Evolutionary conservation across 2,329 filamentous ascomycete genomes (phyloP).

Genomic region (Penicillium psychrosexuale): DNA sequence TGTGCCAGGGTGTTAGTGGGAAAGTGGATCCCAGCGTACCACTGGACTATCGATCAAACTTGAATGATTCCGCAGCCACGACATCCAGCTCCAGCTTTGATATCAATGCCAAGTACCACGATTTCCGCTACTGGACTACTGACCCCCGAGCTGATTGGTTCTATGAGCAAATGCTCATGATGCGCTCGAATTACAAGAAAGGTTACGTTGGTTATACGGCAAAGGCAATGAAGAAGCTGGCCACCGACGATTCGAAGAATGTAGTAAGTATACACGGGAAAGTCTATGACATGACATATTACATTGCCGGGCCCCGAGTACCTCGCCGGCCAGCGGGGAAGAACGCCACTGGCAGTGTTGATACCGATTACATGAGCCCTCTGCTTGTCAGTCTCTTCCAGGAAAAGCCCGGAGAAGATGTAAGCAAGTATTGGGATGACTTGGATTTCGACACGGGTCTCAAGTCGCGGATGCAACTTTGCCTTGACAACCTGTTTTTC

Average conservation of each 20-base stretch:
- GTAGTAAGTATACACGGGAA: constrained; percentile 75
- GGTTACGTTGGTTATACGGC: constrained; percentile 81
- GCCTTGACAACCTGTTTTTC: constrained; percentile 92
- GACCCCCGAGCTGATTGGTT: constrained; percentile 90
- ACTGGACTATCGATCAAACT: constrained; percentile 71
- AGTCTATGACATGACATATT: constrained; percentile 87
- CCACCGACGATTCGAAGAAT: constrained; percentile 55
- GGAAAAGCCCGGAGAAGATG: constrained; percentile 69
- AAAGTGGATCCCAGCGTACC: constrained; percentile 68
- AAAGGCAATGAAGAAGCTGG: constrained; percentile 70
- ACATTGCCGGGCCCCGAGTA: constrained; percentile 70
- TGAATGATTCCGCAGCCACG: constrained; percentile 68
- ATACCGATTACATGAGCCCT: constrained; percentile 77
- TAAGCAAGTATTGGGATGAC: constrained; percentile 77
- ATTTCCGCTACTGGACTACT: constrained; percentile 82
- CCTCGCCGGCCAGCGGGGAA: constrained; percentile 57
- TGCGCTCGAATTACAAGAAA: constrained; percentile 78
- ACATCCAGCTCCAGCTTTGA: constrained; percentile 65
- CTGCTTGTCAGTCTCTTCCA: constrained; percentile 74
- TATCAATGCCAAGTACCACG: constrained; percentile 76
- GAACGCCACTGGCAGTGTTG: constrained; percentile 46
- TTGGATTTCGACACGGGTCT: constrained; percentile 58
- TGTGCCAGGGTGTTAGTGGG: constrained; percentile 76
- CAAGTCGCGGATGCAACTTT: constrained; percentile 70
- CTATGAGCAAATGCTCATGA: constrained; percentile 75